A percentile compares a stretch with the other conserved stretches of the same genome.
Evolutionary conservation across 306 rosid species (phyloP).

Genomic region (Herpetospermum pedunculosum): DNA sequence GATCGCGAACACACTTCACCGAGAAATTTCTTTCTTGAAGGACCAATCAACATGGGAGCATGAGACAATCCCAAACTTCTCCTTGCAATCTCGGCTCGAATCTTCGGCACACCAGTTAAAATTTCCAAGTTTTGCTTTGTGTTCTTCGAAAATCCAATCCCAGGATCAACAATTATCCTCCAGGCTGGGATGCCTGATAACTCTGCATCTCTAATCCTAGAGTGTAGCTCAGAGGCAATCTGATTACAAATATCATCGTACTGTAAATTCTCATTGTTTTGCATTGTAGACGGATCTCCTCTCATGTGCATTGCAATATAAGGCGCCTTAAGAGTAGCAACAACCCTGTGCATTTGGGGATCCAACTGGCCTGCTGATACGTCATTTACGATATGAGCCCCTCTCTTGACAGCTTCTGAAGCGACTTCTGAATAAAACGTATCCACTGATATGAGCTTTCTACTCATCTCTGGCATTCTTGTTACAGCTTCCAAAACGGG

Average conservation of each 20-base stretch:
- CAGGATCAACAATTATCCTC: slow-evolving; percentile 82
- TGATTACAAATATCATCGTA: slow-evolving; percentile 63
- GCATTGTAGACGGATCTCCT: slow-evolving; percentile 83
- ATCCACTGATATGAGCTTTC: slow-evolving; percentile 74
- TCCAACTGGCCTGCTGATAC: slow-evolving; percentile 67
- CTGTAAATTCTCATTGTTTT: slow-evolving; percentile 46
- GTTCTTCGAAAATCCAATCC: slow-evolving; percentile 79
- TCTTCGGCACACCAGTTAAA: slow-evolving; percentile 43
- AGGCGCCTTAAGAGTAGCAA: slow-evolving; percentile 77
- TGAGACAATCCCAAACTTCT: slow-evolving; percentile 59
- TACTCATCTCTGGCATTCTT: slow-evolving; percentile 58
- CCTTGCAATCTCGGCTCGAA: slow-evolving; percentile 44
- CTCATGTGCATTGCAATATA: slow-evolving; percentile 94
- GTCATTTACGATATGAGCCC: slow-evolving; percentile 78
- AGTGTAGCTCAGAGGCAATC: slow-evolving; percentile 55
- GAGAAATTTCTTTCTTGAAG: slow-evolving; percentile 77
- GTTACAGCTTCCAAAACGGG: slow-evolving; percentile 70
- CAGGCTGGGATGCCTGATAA: slow-evolving; percentile 74
- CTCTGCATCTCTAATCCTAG: slow-evolving; percentile 51
- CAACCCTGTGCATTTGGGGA: slow-evolving; percentile 52
- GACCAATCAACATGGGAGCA: slow-evolving; percentile 72
- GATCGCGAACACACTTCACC: slow-evolving; percentile 51
- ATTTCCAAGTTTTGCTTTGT: slow-evolving; percentile 60
- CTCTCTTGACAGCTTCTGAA: slow-evolving; percentile 63
- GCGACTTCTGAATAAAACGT: slow-evolving; percentile 82